Conservation (phyloP, 2,329 filamentous ascomycete species). For the Fusarium clavum region DNA sequence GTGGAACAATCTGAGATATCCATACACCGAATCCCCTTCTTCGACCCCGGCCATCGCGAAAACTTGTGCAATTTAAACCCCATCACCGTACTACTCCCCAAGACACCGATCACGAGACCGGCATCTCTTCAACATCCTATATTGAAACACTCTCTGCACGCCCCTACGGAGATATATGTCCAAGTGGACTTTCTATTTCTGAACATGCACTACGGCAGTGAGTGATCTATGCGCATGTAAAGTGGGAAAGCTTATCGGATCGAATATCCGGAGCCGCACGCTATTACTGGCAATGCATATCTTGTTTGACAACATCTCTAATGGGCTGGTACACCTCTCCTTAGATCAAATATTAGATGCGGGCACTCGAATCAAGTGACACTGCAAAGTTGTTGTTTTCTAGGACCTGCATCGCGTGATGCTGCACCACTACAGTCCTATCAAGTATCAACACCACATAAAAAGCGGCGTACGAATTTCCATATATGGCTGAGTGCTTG, state of each 20-base stretch:
- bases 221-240: background rate
- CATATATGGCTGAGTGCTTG: background rate
- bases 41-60: background rate
- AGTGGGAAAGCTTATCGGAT: conserved; percentile 6
- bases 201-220: background rate
- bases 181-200: background rate
- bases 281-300: conserved; percentile 6
- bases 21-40: background rate
- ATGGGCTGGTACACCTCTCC: background rate
- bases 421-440: background rate
- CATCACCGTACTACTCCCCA: background rate
- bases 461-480: background rate
- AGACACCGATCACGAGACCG: background rate
- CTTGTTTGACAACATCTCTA: background rate
- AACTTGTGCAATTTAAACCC: background rate
- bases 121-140: background rate
- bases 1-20: background rate
- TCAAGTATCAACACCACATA: background rate
- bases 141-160: background rate
- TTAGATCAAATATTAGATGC: background rate
- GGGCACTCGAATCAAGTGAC: background rate
- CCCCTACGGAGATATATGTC: background rate
- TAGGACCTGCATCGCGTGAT: conserved; percentile 17
- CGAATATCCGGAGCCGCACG: conserved; percentile 6
- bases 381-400: conserved; percentile 2